Percentiles rank a stretch among this genome's conserved stretches.
phyloP scores from a whole-genome alignment of 495 filamentous ascomycete species.

The Lindgomyces ingoldianus region DNA sequence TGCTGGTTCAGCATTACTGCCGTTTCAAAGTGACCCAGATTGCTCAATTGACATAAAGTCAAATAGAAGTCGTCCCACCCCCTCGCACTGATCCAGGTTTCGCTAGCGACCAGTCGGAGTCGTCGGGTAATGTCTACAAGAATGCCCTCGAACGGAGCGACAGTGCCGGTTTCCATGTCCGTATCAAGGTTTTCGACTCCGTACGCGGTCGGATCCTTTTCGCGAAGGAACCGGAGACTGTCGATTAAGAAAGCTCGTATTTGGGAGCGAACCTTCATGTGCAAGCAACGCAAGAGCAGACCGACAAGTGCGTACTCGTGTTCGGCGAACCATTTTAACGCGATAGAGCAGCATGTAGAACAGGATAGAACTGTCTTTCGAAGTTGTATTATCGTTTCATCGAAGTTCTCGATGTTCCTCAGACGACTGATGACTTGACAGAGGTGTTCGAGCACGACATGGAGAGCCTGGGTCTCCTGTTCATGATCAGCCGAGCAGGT shows the following conservation, averaged over 20 bases:
- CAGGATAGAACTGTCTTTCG: slow-evolving; percentile 57
- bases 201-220: slow-evolving; percentile 32
- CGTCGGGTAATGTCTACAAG: slow-evolving; percentile 5
- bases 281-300: slow-evolving; percentile 66
- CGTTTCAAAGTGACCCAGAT: slow-evolving; percentile 28
- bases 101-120: slow-evolving; percentile 6
- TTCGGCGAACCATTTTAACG: slow-evolving; percentile 64
- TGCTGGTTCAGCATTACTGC: slow-evolving; percentile 23
- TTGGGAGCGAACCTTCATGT: slow-evolving; percentile 60
- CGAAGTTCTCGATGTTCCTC: slow-evolving; percentile 68
- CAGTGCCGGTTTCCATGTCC: slow-evolving; percentile 19
- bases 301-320: slow-evolving; percentile 61
- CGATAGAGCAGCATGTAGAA: slow-evolving; percentile 56
- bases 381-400: slow-evolving; percentile 57
- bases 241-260: slow-evolving; percentile 40
- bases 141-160: slow-evolving; percentile 13
- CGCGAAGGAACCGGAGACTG: slow-evolving; percentile 27
- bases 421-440: slow-evolving; percentile 75
- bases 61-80: slow-evolving; percentile 37
- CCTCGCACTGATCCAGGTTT: neutral
- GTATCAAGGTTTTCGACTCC: slow-evolving; percentile 25
- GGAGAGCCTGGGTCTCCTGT: slow-evolving; percentile 62
- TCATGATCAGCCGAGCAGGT: slow-evolving; percentile 54
- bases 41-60: slow-evolving; percentile 23
- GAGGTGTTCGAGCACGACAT: slow-evolving; percentile 70